Conservation (phyloP, 768 basidiomycete species). For the Suillus bovinus region DNA sequence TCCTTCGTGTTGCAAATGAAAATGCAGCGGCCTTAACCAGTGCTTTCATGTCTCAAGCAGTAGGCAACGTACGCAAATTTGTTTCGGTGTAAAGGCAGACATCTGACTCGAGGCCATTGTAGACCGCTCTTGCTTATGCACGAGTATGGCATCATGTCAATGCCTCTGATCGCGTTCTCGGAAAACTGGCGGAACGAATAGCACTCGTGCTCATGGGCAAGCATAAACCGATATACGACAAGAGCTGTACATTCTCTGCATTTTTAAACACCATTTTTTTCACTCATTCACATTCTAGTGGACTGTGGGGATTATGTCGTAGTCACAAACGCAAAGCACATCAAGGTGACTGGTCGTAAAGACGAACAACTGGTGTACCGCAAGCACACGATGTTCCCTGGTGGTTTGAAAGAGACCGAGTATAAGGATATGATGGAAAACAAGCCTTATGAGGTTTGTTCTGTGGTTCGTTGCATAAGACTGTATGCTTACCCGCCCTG, state of each 20-base stretch:
- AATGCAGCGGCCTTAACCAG: not conserved
- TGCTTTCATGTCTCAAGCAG: constrained; percentile 69
- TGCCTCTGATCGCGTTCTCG: constrained; percentile 86
- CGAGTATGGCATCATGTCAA: constrained; percentile 96
- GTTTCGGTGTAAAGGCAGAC: not conserved
- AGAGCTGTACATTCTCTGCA: constrained; percentile 58
- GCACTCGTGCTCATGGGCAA: constrained; percentile 98
- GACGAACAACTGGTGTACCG: constrained; percentile 83
- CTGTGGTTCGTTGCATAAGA: not conserved
- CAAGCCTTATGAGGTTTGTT: constrained; percentile 81
- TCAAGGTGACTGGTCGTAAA: constrained; percentile 90
- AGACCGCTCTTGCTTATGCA: constrained; percentile 97
- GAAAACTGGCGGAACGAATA: constrained; percentile 92
- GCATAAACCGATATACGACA: constrained; percentile 97
- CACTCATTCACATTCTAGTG: constrained; percentile 44
- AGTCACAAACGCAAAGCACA: constrained; percentile 83
- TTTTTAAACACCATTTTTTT: not conserved
- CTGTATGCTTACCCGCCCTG: constrained; percentile 1
- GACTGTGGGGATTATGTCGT: constrained; percentile 99
- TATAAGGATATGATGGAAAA: constrained; percentile 82
- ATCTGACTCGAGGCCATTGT: constrained; percentile 2
- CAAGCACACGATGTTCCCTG: constrained; percentile 90
- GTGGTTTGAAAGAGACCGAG: constrained; percentile 89
- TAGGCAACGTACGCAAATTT: constrained; percentile 68
- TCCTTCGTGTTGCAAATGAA: not conserved